Evolutionary conservation across 1,284 basidiomycete species (phyloP), one percentile per base, ranked within the genome.

Genomic region (Ustilago esculenta): DNA sequence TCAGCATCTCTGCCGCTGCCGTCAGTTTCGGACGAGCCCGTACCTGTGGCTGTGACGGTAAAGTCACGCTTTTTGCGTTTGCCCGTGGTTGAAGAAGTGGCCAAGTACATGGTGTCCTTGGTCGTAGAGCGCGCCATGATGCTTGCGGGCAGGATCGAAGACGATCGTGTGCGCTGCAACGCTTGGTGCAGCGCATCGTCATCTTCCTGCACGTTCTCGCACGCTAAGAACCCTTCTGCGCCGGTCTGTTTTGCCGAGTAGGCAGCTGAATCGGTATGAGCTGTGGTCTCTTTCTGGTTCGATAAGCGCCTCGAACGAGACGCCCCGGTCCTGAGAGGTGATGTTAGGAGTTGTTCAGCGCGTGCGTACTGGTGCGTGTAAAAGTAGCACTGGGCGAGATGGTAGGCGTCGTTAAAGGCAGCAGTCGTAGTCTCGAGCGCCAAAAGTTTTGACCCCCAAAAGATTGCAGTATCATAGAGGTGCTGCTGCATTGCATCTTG

Each of bases 401-500:
- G 98, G 83, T 98, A 98, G 9, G 94, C 96, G 83, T 99, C 96
- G 82, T 78, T 81, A 56, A 66, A 58, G 21, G 59, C 59, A 11
- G 49, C 41, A 2, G 65, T 12, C 2, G 51, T 51, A 4, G 37
- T 46, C 36, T 95, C 97, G 89, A 94, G 92, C 53, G 88, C 90
- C 32, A 97, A 85, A 39, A 98, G 88, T 83, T 98, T 98, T 84
- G 95, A 92, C 3, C 94, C 96, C 96, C 96, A 98, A 81, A 98
- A 98, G 9, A 92, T 90, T 12, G 96, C 96, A 0, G 95, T 97
- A 70, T 94, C 92, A 83, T 98, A 97, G 25, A 98, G 84, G 84
- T 98, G 95, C 82, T 98, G 95, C 87, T 94, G 92, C 76, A 97
- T 88, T 33, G 96, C 95, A 84, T 98, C 96, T 80, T 98, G 92